phyloP scores from a whole-genome alignment of 805 yeast genomes.

The Ogataea philodendri region DNA sequence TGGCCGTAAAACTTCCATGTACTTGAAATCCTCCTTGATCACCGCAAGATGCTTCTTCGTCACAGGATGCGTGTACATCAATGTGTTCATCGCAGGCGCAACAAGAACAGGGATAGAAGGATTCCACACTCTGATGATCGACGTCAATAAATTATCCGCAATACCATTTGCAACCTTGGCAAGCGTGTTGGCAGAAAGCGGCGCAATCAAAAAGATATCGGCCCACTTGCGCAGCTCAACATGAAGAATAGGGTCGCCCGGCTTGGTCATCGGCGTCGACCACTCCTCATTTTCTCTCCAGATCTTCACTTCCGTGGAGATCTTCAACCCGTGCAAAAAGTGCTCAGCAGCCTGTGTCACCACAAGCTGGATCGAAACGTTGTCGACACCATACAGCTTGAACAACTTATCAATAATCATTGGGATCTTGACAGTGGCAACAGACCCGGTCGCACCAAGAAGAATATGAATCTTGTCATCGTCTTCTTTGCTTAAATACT shows the following conservation, averaged over 20 bases:
- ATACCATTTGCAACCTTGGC: slow-evolving; percentile 87
- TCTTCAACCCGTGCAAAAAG: slow-evolving; percentile 56
- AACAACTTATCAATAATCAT: slow-evolving; percentile 81
- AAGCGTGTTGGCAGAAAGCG: slow-evolving; percentile 88
- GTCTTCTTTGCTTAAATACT: slow-evolving; percentile 67
- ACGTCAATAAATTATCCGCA: slow-evolving; percentile 88
- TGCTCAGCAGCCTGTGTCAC: slow-evolving; percentile 84
- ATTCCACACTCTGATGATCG: slow-evolving; percentile 94
- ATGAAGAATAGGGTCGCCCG: slow-evolving; percentile 94
- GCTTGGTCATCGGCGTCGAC: slow-evolving; percentile 54
- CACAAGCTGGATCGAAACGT: slow-evolving; percentile 79
- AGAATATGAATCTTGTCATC: slow-evolving; percentile 86
- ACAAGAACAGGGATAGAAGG: slow-evolving; percentile 81
- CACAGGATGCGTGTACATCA: slow-evolving; percentile 84
- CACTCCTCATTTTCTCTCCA: slow-evolving; percentile 97
- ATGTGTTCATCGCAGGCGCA: slow-evolving; percentile 96
- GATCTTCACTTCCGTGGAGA: slow-evolving; percentile 67
- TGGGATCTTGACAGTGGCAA: slow-evolving; percentile 93
- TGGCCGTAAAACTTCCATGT: slow-evolving; percentile 92
- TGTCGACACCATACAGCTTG: slow-evolving; percentile 70
- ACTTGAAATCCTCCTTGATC: slow-evolving; percentile 87
- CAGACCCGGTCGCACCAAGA: slow-evolving; percentile 93
- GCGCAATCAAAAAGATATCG: slow-evolving; percentile 89
- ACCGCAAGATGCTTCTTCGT: slow-evolving; percentile 79
- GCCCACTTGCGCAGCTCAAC: slow-evolving; percentile 97